Base-by-base conservation (phyloP, 2,329 filamentous ascomycete species). In the Ophiosphaerella narmari region DNA sequence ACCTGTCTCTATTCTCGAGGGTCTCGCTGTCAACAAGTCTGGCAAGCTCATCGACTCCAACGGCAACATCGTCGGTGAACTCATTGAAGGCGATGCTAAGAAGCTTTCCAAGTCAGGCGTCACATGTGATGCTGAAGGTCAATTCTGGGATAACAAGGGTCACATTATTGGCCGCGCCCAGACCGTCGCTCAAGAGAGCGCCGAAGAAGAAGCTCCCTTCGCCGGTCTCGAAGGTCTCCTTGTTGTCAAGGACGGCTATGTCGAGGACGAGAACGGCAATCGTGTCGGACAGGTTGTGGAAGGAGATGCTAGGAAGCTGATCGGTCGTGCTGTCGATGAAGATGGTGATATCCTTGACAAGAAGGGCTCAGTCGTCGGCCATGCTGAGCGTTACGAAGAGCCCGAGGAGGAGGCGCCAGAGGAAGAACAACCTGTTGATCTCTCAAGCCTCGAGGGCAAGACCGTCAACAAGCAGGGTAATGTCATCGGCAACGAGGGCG, bases 361-460 rank as follows among this genome's bases (percentile, higher is more conserved):
- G 75, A 79, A 79, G 67, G 79, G 79, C 54, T 77, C 75, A 43
- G 77, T 80, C 35, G 76, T 80, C 34, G 78, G 78, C 34, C 78
- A 80, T 50, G 78, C 78, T 37, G 78, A 80, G 59, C 78, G 78
- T 58, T 78, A 73, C 46, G 86, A 90, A 67, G 83, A 86, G 48
- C 89, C 84, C 78, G 85, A 90, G 56, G 79, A 81, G 33, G 81
- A 82, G 54, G 53, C 47, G 4, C 65, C 65, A 58, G 74, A 78
- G 53, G 76, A 77, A 66, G 54, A 70, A 37, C 71, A 75, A 45
- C 70, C 75, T 39, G 63, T 71, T 32, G 78, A 80, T 50, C 68
- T 79, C 12, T 80, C 77, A 7, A 69, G 66, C 60, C 70, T 80
- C 38, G 67, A 74, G 33, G 78, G 78, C 66, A 76, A 72, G 68